Base-by-base conservation (phyloP, 805 yeast genomes). In the Starmerella lactis-condensi region DNA sequence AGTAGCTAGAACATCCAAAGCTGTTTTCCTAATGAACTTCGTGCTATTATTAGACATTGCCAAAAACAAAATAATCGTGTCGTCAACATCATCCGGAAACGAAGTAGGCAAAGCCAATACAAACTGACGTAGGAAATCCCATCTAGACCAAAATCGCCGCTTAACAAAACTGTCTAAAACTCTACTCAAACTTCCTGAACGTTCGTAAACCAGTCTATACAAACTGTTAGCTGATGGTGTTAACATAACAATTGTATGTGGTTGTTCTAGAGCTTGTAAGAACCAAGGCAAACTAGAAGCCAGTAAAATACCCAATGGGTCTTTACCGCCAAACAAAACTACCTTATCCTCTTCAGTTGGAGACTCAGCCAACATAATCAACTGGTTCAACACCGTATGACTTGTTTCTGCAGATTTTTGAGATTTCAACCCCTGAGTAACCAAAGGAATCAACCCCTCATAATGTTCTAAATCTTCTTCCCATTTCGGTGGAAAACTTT, bases 401-500 rank as follows among this genome's bases (percentile, higher is more conserved):
- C 93, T 67, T 9, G 77, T 71, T 7, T 78, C 91, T 58, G 73
- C 76, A 0, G 94, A 67, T 30, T 70, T 68, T 1, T 82, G 60
- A 0, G 95, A 82, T 32, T 93, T 57, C 34, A 91, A 56, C 0
- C 99, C 99, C 28, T 71, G 67, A 65, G 81, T 59, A 0, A 83
- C 69, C 13, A 75, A 62, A 27, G 67, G 72, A 45, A 82, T 93
- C 5, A 89, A 57, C 0, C 96, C 96, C 46, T 75, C 85, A 51
- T 82, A 89, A 34, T 72, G 66, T 2, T 24, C 28, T 5, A 33
- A 7, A 3, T 34, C 24, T 1, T 95, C 93, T 47, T 83, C 93
- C 98, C 96, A 89, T 35, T 77, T 75, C 0, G 89, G 72, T 0
- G 99, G 99, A 48, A 83, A 89, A 0, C 89, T 76, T 0, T 89